A percentile compares a stretch with the other conserved stretches of the same genome.
These are phyloP conservation scores for Pulveroboletus sp. DNA, from an alignment of 768 basidiomycete genomes.

Conservation along the genomic window DNA sequence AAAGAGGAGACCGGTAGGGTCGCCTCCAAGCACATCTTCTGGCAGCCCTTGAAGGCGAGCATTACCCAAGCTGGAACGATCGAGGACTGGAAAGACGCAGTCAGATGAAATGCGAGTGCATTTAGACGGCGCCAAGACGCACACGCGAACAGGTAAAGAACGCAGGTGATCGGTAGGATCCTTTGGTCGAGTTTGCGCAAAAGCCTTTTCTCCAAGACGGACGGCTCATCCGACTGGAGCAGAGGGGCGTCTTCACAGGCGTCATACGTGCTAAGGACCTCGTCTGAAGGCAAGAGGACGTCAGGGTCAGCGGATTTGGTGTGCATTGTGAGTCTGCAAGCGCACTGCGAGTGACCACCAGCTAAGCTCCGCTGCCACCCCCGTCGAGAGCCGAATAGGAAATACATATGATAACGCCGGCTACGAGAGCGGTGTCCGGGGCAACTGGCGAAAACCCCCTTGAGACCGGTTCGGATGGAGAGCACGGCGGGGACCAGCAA, in stretches of 20 bases:
- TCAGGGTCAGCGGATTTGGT: conserved; percentile 11
- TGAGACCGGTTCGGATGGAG: too few relatives aligned
- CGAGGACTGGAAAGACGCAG: conserved; percentile 40
- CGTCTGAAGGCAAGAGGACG: conserved; percentile 4
- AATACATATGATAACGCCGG: not conserved
- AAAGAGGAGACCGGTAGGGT: conserved; percentile 62
- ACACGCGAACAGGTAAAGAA: conserved; percentile 79
- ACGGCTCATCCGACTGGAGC: conserved; percentile 11
- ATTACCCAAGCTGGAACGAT: conserved; percentile 76
- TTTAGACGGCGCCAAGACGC: conserved; percentile 25
- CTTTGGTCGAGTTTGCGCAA: conserved; percentile 61
- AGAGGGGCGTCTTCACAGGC: conserved; percentile 17
- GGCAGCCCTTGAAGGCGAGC: conserved; percentile 71
- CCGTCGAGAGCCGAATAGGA: not conserved
- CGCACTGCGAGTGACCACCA: not conserved
- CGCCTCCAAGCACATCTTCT: conserved; percentile 59
- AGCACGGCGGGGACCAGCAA: too few relatives aligned
- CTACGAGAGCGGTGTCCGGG: not conserved
- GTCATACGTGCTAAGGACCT: not conserved
- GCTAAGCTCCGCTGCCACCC: not conserved
- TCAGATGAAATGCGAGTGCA: not conserved
- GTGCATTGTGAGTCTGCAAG: conserved; percentile 10
- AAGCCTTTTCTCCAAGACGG: conserved; percentile 45
- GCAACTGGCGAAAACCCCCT: not conserved
- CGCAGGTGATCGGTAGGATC: conserved; percentile 66